Base-by-base conservation (phyloP, 139 green algal genomes). In the Chlamydomonas sphaeroides region DNA sequence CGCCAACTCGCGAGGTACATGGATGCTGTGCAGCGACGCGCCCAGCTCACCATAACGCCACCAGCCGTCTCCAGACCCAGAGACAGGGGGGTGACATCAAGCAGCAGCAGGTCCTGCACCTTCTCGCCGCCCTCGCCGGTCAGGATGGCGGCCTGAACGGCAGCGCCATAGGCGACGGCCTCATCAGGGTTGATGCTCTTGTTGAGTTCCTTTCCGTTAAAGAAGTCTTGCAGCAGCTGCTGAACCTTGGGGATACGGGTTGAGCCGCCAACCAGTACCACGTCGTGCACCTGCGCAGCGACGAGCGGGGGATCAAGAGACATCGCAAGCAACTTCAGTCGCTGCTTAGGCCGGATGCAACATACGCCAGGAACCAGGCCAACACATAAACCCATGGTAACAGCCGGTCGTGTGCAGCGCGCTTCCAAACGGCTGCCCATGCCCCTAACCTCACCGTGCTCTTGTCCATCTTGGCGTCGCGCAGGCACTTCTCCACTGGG, bases 131-230 rank as follows among this genome's bases (percentile, higher is more conserved):
- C 94, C 79, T 97, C 93, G 45, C 97, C 97, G 15, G 88, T 96
- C 76, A 99, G 91, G 87, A 99, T 99, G 75, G 97, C 97, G 38
- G 97, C 97, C 91, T 97, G 94, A 18, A 99, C 97, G 26, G 97
- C 97, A 26, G 97, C 97, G 51, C 97, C 97, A 87, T 99, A 99
- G 11, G 97, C 97, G 28, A 99, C 97, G 23, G 97, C 97, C 92
- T 99, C 97, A 83, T 99, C 97, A 33, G 97, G 97, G 95, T 99
- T 99, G 94, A 99, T 99, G 83, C 75, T 93, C 93, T 99, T 99
- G 95, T 95, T 98, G 49, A 99, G 94, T 92, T 99, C 97, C 95
- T 99, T 99, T 88, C 97, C 97, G 83, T 98, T 98, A 94, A 99
- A 99, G 89, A 98, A 99, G 90, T 99, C 97, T 89, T 96, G 92